A percentile compares a stretch with the other conserved stretches of the same genome.
Conservation (phyloP, 2,329 filamentous ascomycete species). For the Alternaria conjuncta region DNA sequence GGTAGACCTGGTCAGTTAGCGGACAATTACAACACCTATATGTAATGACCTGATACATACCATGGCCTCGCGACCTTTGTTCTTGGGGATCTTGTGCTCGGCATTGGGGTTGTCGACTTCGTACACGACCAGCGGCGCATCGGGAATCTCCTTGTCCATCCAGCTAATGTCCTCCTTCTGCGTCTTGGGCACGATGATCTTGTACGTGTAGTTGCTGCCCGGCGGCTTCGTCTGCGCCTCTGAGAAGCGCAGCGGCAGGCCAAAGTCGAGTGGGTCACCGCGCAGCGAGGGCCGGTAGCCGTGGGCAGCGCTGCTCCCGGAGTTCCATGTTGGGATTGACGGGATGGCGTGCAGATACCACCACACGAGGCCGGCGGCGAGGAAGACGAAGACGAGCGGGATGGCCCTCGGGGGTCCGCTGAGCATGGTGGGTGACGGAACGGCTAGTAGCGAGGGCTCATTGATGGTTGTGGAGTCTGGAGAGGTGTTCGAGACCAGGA, state of each 20-base stretch:
- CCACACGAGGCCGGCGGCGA: conserved; percentile 37
- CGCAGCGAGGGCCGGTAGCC: conserved; percentile 19
- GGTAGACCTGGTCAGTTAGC: conserved; percentile 52
- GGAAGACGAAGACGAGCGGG: conserved; percentile 34
- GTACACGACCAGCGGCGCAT: conserved; percentile 55
- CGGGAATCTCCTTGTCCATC: conserved; percentile 45
- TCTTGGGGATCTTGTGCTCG: conserved; percentile 59
- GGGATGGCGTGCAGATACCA: conserved; percentile 36
- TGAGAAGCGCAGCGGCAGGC: conserved; percentile 41
- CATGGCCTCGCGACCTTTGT: conserved; percentile 69
- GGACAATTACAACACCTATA: background rate
- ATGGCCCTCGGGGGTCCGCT: conserved; percentile 44
- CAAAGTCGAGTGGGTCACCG: conserved; percentile 44
- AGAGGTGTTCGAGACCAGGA: background rate
- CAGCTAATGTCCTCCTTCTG: conserved; percentile 47
- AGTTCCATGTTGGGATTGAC: conserved; percentile 21
- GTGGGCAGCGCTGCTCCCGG: conserved; percentile 10
- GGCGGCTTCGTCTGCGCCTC: conserved; percentile 40
- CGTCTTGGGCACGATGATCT: conserved; percentile 47
- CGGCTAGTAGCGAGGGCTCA: conserved; percentile 2
- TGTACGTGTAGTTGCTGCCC: conserved; percentile 46
- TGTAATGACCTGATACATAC: conserved; percentile 21
- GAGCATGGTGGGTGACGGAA: conserved; percentile 41
- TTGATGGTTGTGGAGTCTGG: background rate
- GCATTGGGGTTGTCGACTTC: conserved; percentile 60